Evolutionary conservation across 2,329 filamentous ascomycete species (phyloP).

Genomic region (Fusarium bactridioides): DNA sequence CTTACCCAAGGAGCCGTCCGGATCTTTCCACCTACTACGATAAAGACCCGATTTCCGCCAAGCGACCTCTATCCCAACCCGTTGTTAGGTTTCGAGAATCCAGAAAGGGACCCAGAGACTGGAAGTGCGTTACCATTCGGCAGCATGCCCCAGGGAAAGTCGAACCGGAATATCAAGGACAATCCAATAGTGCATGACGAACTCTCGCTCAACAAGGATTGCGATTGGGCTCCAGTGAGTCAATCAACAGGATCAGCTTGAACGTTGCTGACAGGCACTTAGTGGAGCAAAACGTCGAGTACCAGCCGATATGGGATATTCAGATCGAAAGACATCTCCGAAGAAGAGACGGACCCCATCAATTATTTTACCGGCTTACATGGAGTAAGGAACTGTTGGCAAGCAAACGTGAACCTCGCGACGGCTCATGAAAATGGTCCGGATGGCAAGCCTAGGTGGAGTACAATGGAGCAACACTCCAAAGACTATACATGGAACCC

Average conservation of each 20-base stretch:
- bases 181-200: background rate
- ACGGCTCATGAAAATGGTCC: background rate
- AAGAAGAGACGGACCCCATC: accelerated
- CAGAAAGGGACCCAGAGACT: background rate
- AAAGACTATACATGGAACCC: background rate
- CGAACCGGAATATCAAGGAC: background rate
- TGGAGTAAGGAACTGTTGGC: background rate
- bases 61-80: background rate
- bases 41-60: background rate
- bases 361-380: background rate
- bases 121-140: background rate
- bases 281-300: background rate
- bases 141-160: background rate
- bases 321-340: background rate
- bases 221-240: background rate
- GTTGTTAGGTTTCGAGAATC: background rate
- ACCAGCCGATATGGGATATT: constrained; percentile 5
- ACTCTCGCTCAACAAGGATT: accelerated
- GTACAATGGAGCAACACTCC: background rate
- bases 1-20: background rate
- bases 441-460: background rate
- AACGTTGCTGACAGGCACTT: background rate
- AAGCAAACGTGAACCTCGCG: background rate
- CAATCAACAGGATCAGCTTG: no score
- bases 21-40: background rate